Conservation (phyloP, 1,139 yeast species). For the Saccharomyces uvarum region DNA sequence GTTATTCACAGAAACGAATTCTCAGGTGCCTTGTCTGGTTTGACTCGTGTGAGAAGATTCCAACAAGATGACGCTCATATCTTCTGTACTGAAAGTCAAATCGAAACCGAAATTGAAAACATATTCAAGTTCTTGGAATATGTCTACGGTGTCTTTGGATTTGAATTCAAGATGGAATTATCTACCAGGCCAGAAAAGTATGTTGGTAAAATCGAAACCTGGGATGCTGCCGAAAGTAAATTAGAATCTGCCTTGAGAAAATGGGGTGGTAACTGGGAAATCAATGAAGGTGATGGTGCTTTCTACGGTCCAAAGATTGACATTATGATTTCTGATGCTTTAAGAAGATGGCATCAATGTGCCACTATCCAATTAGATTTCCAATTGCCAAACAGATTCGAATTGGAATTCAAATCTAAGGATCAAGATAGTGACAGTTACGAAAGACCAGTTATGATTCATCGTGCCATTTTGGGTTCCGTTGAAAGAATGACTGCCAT, state of each 20-base stretch:
- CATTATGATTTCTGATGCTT: slow-evolving; percentile 83
- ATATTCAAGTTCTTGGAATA: slow-evolving; percentile 72
- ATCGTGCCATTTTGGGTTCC: slow-evolving; percentile 95
- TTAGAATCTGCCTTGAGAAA: slow-evolving; percentile 66
- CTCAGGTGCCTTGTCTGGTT: slow-evolving; percentile 81
- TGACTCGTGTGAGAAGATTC: slow-evolving; percentile 94
- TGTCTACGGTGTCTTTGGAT: slow-evolving; percentile 78
- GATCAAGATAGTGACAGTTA: slow-evolving; percentile 35
- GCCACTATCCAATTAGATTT: slow-evolving; percentile 97
- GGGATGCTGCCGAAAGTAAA: slow-evolving; percentile 81
- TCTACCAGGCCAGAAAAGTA: slow-evolving; percentile 92
- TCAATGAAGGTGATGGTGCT: slow-evolving; percentile 96
- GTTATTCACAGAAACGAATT: slow-evolving; percentile 93
- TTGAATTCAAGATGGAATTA: slow-evolving; percentile 80
- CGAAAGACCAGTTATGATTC: slow-evolving; percentile 91
- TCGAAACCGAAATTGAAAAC: slow-evolving; percentile 70
- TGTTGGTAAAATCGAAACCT: slow-evolving; percentile 77
- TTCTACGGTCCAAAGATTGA: slow-evolving; percentile 98
- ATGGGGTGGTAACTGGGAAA: slow-evolving; percentile 80
- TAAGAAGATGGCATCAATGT: slow-evolving; percentile 93
- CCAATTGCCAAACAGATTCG: slow-evolving; percentile 90
- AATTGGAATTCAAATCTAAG: slow-evolving; percentile 75
- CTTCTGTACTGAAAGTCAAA: slow-evolving; percentile 86
- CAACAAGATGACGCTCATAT: slow-evolving; percentile 99
- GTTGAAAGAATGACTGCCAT: slow-evolving; percentile 98